Percentiles rank a stretch among this genome's conserved stretches.
Conservation (phyloP, 2,329 filamentous ascomycete genomes). For the Coniella vitis region DNA sequence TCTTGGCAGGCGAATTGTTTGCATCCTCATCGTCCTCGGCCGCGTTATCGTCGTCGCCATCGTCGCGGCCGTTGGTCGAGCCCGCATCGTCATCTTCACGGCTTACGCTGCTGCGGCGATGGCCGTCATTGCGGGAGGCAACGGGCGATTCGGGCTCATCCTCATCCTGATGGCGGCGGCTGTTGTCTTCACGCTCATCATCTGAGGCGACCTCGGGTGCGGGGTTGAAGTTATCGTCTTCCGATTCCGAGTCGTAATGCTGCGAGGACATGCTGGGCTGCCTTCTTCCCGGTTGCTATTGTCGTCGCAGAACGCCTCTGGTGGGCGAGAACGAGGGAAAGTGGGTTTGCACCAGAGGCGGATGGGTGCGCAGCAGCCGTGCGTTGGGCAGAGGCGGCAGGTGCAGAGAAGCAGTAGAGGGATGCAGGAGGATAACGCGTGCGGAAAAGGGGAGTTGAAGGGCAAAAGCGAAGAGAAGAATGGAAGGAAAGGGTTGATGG, state of each 20-base stretch:
- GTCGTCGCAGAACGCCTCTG: too few species aligned
- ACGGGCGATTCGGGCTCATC: constrained; percentile 21
- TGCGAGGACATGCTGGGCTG: constrained; percentile 37
- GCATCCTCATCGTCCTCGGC: constrained; percentile 17
- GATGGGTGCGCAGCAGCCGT: too few species aligned
- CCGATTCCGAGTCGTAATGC: constrained; percentile 62
- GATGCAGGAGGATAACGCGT: not conserved
- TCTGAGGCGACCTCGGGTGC: constrained; percentile 67
- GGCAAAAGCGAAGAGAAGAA: constrained; percentile 2
- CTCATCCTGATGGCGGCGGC: constrained; percentile 26
- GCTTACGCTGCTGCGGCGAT: constrained; percentile 11
- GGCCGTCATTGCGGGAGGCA: constrained; percentile 20
- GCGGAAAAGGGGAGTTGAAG: not conserved
- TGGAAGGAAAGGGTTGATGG: constrained; percentile 8
- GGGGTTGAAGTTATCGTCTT: constrained; percentile 88
- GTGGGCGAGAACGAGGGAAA: too few species aligned
- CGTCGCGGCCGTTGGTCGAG: constrained; percentile 9
- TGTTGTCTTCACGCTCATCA: constrained; percentile 40
- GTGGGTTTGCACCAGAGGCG: not conserved
- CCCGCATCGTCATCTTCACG: constrained; percentile 21
- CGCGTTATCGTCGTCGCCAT: not conserved
- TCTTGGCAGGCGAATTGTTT: constrained; percentile 20
- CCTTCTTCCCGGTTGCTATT: constrained; percentile 1
- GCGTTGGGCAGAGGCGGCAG: not conserved
- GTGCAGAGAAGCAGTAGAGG: not conserved